Evolutionary conservation across 192 early-diverging fungal genomes (phyloP), one percentile per base, ranked within the genome.

Genomic region (Backusella luteola): DNA sequence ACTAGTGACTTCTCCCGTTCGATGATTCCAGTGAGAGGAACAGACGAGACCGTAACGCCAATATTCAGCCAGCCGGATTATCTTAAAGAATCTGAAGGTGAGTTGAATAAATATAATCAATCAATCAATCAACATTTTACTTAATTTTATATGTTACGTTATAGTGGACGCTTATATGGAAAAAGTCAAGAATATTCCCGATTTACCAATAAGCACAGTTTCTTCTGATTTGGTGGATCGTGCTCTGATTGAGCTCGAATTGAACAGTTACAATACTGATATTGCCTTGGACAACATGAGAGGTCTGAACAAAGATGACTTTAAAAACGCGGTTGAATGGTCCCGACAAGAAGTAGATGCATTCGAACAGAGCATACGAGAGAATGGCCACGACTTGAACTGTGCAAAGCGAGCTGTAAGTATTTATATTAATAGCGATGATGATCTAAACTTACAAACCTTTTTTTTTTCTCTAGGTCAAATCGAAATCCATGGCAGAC

Each of bases 371-470:
- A 83, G 83, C 15, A 82, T 94, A 74, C 82, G 86, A 35, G 80
- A 87, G 12, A 90, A 84, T 77, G 93, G 93, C 0, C 87, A 90
- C 59, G 91, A 94, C 21, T 84, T 93, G 26, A 88, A 91, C 32
- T 86, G 86, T 6, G 89, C 88, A 59, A 87, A 90, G 29, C 77
- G 76, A 56, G 82, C 83, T 14, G 87, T 85, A 8, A 81, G 79
- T 29, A 82, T 77, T 42, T 79, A 83, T 8, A 80, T 83, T 39
- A 85, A 29, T 4, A 29, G 21, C 12, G 17, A 21, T 49, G 11
- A 6, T 38, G 0, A n/a, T 32, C 6, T 36, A 32, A 23, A 36
- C 44, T n/a, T 21, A 59, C 6, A 32, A 32, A 2, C 17, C 0
- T 36, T 8, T 35, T 53, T 32, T 53, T 35, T 73, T 53, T 44